Base-by-base conservation (phyloP, 345 rosid genomes). In the Bruguiera gymnorhiza region DNA sequence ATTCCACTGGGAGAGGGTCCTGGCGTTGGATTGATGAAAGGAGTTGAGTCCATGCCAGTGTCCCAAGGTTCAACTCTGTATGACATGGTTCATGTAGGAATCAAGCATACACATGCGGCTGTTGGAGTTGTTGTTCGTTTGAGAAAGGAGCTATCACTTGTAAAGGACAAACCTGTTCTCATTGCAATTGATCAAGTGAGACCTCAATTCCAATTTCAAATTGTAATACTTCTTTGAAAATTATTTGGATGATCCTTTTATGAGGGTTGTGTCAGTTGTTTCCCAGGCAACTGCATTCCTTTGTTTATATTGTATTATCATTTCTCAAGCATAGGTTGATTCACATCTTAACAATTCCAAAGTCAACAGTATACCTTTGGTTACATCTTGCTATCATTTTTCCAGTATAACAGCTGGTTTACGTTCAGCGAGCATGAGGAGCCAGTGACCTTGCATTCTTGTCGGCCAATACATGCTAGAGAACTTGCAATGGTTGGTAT, bases 181-280 rank as follows among this genome's bases (percentile, higher is more conserved):
- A 78, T 92, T 77, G 99, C 94, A 75, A 83, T 92, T 70, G 99
- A 92, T 81, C 99, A 95, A 84, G 98, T 90, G 76, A 90, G 92
- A 70, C 32, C 71, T 67, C 27, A 37, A 31, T 66, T 65, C 27
- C 29, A 24, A 34, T 34, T 69, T 51, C 56, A 56, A 32, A 15
- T 34, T 27, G 23, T 31, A 10, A 57, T 51, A 15, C 10, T 2
- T 27, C 30, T 10, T 64, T 16, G 58, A 26, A 4, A 36, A 15
- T 66, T 37, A 11, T 20, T 66, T 63, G 55, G 18, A 52, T 51
- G 6, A 50, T 48, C 16, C 10, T 21, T 7, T 27, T 60, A 30
- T 20, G 29, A 16, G 19, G 50, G 19, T 43, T 3, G 1, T 43
- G 5, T 43, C 50, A 43, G 16, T 43, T 43, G 50, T 43, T 43